Evolutionary conservation across 805 yeast species (phyloP), one percentile per base, ranked within the genome.

Genomic region (Yamadazyma tumulicola): DNA sequence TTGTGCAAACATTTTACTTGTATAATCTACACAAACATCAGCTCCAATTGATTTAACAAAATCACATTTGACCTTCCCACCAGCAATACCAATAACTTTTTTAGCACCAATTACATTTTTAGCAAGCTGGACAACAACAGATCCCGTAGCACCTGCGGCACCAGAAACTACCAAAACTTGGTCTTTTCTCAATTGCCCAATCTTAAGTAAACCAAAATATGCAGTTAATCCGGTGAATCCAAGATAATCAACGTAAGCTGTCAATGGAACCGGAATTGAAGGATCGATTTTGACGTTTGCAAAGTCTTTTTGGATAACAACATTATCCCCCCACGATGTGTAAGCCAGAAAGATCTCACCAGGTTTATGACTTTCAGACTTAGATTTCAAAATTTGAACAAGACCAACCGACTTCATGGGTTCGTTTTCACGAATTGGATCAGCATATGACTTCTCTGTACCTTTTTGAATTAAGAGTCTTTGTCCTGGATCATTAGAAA

Each of bases 31-130:
- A 35, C 69, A 56, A 28, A 64, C 69, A 43, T 74, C 77, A 6
- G 75, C 74, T 41, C 80, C 79, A 31, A 78, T 51, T 1, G 74
- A 54, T 51, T 75, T 72, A 21, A 80, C 78, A 49, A 52, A 73
- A 39, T 67, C 59, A 37, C 72, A 61, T 52, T 81, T 81, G 22
- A 66, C 79, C 4, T 53, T 49, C 8, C 59, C 57, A 27, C 61
- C 60, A 17, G 63, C 49, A 35, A 57, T 55, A 24, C 61, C 61
- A 42, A 57, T 48, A 16, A 57, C 61, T 32, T 47, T 53, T 23
- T 48, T 39, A 18, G 50, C 49, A 21, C 53, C 52, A 37, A 56
- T 38, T 9, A 55, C 43, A 33, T 53, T 42, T 41, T 56, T 56
- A 33, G 61, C 58, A 16, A 56, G 42, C 37, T 57, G 63, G 12